Base-by-base conservation (phyloP, 2,329 filamentous ascomycete genomes). In the Diaporthe destruens region DNA sequence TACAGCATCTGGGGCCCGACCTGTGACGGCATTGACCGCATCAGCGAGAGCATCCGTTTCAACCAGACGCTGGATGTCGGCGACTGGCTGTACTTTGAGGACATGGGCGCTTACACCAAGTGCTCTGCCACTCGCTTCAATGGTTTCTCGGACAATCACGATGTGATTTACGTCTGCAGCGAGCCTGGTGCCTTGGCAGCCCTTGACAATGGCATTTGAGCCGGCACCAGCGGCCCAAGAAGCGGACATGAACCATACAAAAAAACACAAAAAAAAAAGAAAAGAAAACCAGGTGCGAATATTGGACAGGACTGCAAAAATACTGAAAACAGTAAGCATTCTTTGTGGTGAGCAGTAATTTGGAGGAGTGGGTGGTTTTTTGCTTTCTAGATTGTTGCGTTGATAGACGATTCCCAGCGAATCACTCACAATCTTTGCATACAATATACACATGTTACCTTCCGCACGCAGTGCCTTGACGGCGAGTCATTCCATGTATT, bases 1-100 rank as follows among this genome's bases (percentile, higher is more conserved):
- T 98, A 99, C 85, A 98, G 95, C 29, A 93, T 99, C 84, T 99
- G 96, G 96, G 96, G 96, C 7, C 96, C 96, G 0, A 98, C 96
- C 20, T 99, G 96, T 81, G 96, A 99, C 81, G 96, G 96, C 74
- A 98, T 99, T 79, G 96, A 99, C 84, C 93, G 95, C 82, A 97
- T 99, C 83, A 90, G 93, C 65, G 90, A 94, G 81, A 93, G 92
- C 80, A 94, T 93, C 82, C 89, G 88, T 75, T 94, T 98, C 79
- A 85, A 90, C 44, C 91, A 93, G 69, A 88, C 93, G 61, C 86
- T 99, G 55, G 92, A 98, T 80, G 94, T 98, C 9, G 96, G 96
- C 68, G 96, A 99, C 82, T 99, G 96, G 96, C 88, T 99, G 70
- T 99, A 97, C 86, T 99, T 99, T 83, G 94, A 98, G 85, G 91